Percentiles rank a stretch among this genome's conserved stretches.
Conservation (phyloP, 768 basidiomycete genomes). For the Tylopilus intermedius region DNA sequence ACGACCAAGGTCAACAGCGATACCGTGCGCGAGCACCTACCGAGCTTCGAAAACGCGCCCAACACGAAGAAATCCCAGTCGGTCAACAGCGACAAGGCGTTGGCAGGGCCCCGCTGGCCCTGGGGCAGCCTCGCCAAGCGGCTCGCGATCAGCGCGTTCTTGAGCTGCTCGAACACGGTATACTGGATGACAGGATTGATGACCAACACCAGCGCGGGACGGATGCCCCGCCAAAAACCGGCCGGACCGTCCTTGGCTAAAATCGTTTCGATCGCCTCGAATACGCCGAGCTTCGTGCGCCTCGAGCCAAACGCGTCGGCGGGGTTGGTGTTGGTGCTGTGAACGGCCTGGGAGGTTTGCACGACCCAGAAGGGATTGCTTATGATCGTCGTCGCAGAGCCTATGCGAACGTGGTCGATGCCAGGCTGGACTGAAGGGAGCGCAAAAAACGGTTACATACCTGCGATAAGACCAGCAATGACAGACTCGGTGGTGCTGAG, state of each 20-base stretch:
- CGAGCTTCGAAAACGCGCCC: conserved; percentile 90
- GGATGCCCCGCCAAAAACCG: conserved; percentile 92
- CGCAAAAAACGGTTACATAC: conserved; percentile 32
- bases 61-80: conserved; percentile 92
- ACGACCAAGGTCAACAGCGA: neutral
- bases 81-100: conserved; percentile 46
- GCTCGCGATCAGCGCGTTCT: conserved; percentile 69
- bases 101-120: conserved; percentile 37
- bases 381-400: conserved; percentile 81
- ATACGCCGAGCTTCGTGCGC: conserved; percentile 54
- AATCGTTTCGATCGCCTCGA: conserved; percentile 66
- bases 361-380: conserved; percentile 98
- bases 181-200: conserved; percentile 94
- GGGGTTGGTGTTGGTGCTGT: conserved; percentile 39
- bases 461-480: conserved; percentile 81
- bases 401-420: conserved; percentile 34
- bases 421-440: neutral
- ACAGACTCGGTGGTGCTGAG: conserved; percentile 87
- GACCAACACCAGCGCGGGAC: conserved; percentile 89
- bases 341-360: conserved; percentile 83
- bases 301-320: conserved; percentile 36
- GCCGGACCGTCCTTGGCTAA: conserved; percentile 62
- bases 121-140: conserved; percentile 52
- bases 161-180: conserved; percentile 91
- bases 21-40: conserved; percentile 34